Conservation (phyloP, 257 asterid genomes). For the Capsicum rhomboideum region DNA sequence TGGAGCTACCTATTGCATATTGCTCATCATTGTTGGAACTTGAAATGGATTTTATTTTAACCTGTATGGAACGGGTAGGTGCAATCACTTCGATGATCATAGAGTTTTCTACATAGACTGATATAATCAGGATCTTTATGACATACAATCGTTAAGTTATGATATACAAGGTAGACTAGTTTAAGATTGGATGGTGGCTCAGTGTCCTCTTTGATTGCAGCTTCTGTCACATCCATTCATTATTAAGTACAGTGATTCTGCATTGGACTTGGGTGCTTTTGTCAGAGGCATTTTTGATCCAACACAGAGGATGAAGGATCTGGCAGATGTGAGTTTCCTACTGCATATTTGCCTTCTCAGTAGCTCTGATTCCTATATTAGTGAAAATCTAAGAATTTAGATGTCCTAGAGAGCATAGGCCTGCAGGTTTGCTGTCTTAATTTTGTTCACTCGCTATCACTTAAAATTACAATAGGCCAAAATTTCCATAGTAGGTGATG, state of each 20-base stretch:
- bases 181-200: not conserved
- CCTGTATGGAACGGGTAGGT: not conserved
- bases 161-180: not conserved
- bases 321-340: constrained; percentile 78
- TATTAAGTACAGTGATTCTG: constrained; percentile 46
- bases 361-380: not conserved
- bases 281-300: constrained; percentile 85
- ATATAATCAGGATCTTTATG: not conserved
- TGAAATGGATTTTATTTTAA: not conserved
- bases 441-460: not conserved
- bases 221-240: constrained; percentile 87
- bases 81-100: not conserved
- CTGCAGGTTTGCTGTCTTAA: not conserved
- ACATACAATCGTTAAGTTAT: not conserved
- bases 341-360: not conserved
- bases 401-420: not conserved
- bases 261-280: constrained; percentile 69
- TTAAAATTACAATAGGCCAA: not conserved
- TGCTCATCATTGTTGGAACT: not conserved
- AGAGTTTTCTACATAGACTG: not conserved
- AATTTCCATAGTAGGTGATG: not conserved
- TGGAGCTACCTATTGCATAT: not conserved
- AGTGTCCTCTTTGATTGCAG: constrained; percentile 30
- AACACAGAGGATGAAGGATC: constrained; percentile 78
- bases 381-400: not conserved